A percentile compares a stretch with the other conserved stretches of the same genome.
These are phyloP conservation scores for Trichoderma orchidacearum DNA, from an alignment of 495 filamentous ascomycete species.

Conservation along the genomic window DNA sequence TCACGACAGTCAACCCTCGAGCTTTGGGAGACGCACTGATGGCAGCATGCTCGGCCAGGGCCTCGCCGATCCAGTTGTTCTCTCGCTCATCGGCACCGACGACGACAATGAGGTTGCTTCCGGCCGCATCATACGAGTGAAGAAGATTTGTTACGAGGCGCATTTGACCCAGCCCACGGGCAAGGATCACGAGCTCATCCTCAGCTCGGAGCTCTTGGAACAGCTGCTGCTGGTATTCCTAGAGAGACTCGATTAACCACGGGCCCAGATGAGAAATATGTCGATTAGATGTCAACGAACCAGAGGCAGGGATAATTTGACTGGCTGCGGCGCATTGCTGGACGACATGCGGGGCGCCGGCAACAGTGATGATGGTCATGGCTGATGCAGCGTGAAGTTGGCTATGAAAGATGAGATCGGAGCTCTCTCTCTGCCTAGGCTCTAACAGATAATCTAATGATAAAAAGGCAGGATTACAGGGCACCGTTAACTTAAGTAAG, in stretches of 20 bases:
- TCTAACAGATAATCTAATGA: too few relatives aligned
- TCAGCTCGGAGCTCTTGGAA: slow-evolving; percentile 81
- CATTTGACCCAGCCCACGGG: slow-evolving; percentile 81
- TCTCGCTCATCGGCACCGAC: slow-evolving; percentile 88
- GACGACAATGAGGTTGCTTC: slow-evolving; percentile 80
- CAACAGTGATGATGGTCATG: slow-evolving; percentile 10
- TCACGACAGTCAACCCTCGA: slow-evolving; percentile 78
- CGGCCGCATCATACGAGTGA: slow-evolving; percentile 91
- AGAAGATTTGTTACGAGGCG: slow-evolving; percentile 86
- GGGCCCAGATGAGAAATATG: neutral
- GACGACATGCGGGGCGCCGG: slow-evolving; percentile 26
- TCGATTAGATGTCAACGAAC: slow-evolving; percentile 29
- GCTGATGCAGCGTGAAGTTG: neutral
- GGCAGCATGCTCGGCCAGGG: slow-evolving; percentile 84
- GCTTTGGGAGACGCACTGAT: slow-evolving; percentile 62
- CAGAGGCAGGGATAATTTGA: slow-evolving; percentile 87
- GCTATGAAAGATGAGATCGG: neutral
- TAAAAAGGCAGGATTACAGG: too few relatives aligned
- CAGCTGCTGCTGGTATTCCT: slow-evolving; percentile 78
- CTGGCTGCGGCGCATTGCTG: slow-evolving; percentile 47
- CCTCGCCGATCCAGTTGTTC: slow-evolving; percentile 88
- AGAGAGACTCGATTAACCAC: neutral
- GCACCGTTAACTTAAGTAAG: too few relatives aligned
- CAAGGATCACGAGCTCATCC: slow-evolving; percentile 86
- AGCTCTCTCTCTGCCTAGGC: too few relatives aligned